These are phyloP conservation scores for Alnus glutinosa DNA, from an alignment of 306 rosid genomes.

Conservation along the genomic window DNA sequence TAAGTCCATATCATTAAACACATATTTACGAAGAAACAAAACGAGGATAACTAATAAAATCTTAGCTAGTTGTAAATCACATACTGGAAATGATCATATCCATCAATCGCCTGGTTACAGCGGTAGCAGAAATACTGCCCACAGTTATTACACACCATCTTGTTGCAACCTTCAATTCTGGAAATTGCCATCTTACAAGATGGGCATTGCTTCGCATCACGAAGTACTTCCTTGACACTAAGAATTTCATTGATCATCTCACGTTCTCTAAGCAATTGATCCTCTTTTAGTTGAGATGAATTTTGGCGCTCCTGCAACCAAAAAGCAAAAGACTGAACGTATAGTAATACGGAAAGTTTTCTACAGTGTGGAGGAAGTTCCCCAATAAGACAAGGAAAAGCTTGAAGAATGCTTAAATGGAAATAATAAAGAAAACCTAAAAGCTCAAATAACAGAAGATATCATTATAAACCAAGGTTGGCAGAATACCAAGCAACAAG, in stretches of 20 bases:
- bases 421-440: slow-evolving; percentile 9
- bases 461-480: neutral
- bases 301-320: slow-evolving; percentile 76
- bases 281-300: slow-evolving; percentile 51
- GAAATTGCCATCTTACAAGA: slow-evolving; percentile 85
- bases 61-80: slow-evolving; percentile 11
- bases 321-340: neutral
- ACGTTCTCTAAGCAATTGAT: slow-evolving; percentile 60
- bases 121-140: slow-evolving; percentile 79
- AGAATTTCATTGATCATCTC: slow-evolving; percentile 80
- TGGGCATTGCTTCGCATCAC: slow-evolving; percentile 84
- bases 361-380: neutral
- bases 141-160: slow-evolving; percentile 84
- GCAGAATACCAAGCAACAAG: slow-evolving; percentile 9
- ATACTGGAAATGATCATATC: slow-evolving; percentile 82
- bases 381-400: neutral
- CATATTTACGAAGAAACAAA: slow-evolving; percentile 17
- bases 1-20: slow-evolving; percentile 23
- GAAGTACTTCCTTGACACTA: slow-evolving; percentile 66
- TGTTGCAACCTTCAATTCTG: slow-evolving; percentile 82
- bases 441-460: slow-evolving; percentile 2
- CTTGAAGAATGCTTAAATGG: neutral
- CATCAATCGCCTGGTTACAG: slow-evolving; percentile 67
- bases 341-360: neutral
- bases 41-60: slow-evolving; percentile 22